Base-by-base conservation (phyloP, 345 rosid species). In the Aurinia saxatilis region DNA sequence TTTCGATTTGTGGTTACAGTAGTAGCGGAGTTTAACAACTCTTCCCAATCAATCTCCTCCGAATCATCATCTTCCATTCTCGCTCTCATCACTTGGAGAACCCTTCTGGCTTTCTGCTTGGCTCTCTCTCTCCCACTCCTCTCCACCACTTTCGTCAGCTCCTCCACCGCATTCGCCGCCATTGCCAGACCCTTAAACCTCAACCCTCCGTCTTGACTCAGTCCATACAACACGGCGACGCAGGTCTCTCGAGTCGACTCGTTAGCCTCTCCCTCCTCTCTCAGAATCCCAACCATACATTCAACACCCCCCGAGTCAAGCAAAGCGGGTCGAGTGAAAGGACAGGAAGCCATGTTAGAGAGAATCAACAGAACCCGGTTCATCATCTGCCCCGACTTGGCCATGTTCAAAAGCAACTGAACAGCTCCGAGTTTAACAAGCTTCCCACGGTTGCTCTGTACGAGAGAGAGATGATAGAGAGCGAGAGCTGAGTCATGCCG, bases 271-370 rank as follows among this genome's bases (percentile, higher is more conserved):
- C n/a, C n/a, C n/a, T n/a, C 79, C 2, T 60, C 71, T 25, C 41
- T 58, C 67, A 93, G 35, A 47, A 81, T 23, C 23, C 71, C 78
- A 60, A 85, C 81, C 72, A 93, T 57, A 57, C 88, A 79, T 46
- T 81, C 84, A 50, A 85, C 91, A 57, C 73, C 97, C 6, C 99
- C 97, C 49, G 91, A 75, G 73, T 90, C 91, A 75, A 90, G 64
- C 67, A 87, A 23, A 11, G 91, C 77, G 0, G 72, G 72, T 61
- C 95, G 83, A 25, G 95, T 95, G 9, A 74, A 83, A 0, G 57
- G 38, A 66, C 84, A 78, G 13, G 73, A 66, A 2, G 81, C 87
- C 76, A 93, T 50, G 49, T 84, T 92, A 13, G 81, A 60, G 36
- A 93, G 17, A 4, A 87, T 66, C 5, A 85, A 68, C 42, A 93